Base-by-base conservation (phyloP, 2,329 filamentous ascomycete species). In the Hypoxylon sp. region DNA sequence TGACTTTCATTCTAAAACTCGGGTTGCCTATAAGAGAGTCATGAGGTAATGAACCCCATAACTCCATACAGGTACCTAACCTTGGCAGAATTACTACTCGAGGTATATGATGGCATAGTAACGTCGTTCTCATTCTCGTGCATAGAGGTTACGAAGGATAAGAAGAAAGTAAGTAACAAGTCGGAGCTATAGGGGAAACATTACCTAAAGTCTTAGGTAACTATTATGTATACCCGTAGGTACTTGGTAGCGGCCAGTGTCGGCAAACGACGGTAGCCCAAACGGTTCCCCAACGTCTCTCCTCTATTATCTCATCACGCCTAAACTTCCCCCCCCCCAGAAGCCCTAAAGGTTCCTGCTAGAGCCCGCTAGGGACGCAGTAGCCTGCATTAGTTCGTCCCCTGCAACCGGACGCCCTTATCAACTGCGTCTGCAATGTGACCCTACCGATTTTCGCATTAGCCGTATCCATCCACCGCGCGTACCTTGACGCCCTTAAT, bases 121-220 rank as follows among this genome's bases (percentile, higher is more conserved):
- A 44, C 40, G 40, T 44, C 20, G 7, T 22, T 22, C 40, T 44
- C 3, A 22, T 7, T 20, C 17, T 3, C n/a, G 11, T 44, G 40
- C 33, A 37, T 37, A 37, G 40, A 44, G 6, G 17, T n/a, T 11
- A 31, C 27, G 11, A 55, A 27, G 37, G 42, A 55, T 27, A 20
- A 17, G 20, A 22, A 27, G 25, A 5, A 27, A 5, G 25, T 22
- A 3, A 10, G 42, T 46, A 10, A 40, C 33, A 17, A 25, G 40
- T 40, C 35, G 51, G 40, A 44, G 40, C 5, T 40, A n/a, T 56
- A 53, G 44, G 33, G 50, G 22, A 42, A 30, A 53, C 27, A 42
- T 68, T 61, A 59, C 53, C 25, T 65, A 61, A 59, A 6, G 11
- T 5, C 1, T 67, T 67, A 70, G 61, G 68, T 68, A 68, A 70